These are phyloP conservation scores for Auriscalpium microsporum DNA, from an alignment of 768 basidiomycete species.

Conservation along the genomic window DNA sequence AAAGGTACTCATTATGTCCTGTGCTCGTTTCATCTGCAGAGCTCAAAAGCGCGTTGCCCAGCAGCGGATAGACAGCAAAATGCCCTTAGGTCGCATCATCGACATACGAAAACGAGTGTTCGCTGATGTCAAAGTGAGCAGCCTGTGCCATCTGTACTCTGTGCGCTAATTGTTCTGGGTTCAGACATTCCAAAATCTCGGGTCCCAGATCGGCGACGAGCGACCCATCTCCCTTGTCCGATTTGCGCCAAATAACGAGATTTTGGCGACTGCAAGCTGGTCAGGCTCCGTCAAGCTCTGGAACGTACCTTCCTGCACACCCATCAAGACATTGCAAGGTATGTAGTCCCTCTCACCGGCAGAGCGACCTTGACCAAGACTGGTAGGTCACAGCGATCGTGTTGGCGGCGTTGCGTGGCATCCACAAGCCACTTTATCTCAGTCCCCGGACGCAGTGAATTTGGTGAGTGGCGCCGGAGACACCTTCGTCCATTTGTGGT, in stretches of 20 bases:
- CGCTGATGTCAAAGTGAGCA: conserved; percentile 74
- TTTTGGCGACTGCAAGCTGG: conserved; percentile 93
- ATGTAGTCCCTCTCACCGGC: conserved; percentile 7
- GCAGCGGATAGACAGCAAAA: conserved; percentile 82
- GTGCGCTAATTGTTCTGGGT: background rate
- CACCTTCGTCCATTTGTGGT: conserved; percentile 81
- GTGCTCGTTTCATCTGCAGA: conserved; percentile 48
- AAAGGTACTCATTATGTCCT: conserved; percentile 70
- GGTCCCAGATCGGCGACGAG: conserved; percentile 97
- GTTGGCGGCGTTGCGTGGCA: conserved; percentile 98
- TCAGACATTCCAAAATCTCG: conserved; percentile 84
- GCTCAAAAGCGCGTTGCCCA: conserved; percentile 91
- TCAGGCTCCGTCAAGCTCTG: conserved; percentile 91
- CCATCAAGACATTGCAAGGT: conserved; percentile 70
- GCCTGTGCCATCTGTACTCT: too few species aligned
- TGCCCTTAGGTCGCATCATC: conserved; percentile 83
- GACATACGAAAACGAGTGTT: conserved; percentile 91
- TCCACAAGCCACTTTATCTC: conserved; percentile 77
- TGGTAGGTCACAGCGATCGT: conserved; percentile 74
- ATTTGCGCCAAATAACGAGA: conserved; percentile 85
- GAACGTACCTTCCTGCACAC: conserved; percentile 89
- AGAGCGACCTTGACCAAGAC: conserved; percentile 6
- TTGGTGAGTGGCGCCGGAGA: conserved; percentile 91
- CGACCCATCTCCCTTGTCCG: conserved; percentile 90
- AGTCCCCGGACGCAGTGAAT: conserved; percentile 59